These are phyloP conservation scores for Secale cereale DNA, from an alignment of 176 grass and related monocot genomes.

Conservation along the genomic window DNA sequence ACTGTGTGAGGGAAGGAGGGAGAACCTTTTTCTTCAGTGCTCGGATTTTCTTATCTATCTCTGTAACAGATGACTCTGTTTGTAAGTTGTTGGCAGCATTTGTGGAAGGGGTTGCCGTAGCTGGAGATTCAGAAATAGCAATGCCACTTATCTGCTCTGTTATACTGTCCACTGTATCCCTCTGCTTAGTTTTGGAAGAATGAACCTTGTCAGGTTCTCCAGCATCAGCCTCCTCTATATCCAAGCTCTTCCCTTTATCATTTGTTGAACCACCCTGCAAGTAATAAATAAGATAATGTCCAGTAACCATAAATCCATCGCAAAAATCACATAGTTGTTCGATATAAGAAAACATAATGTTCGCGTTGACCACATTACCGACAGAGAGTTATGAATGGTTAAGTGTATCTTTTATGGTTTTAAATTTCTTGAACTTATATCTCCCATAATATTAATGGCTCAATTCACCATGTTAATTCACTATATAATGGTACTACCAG, in stretches of 20 bases:
- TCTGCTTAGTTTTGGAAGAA: slow-evolving; percentile 35
- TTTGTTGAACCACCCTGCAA: slow-evolving; percentile 62
- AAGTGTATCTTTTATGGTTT: not conserved
- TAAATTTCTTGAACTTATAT: not conserved
- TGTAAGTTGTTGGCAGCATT: slow-evolving; percentile 45
- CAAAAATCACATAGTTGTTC: slow-evolving; percentile 7
- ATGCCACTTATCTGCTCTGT: slow-evolving; percentile 62
- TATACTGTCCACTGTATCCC: slow-evolving; percentile 48
- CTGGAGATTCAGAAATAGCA: slow-evolving; percentile 52
- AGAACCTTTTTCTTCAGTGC: slow-evolving; percentile 93
- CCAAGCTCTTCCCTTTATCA: slow-evolving; percentile 73
- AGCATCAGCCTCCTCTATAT: slow-evolving; percentile 39
- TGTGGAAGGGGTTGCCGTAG: slow-evolving; percentile 30
- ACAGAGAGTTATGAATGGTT: not conserved
- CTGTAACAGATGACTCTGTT: slow-evolving; percentile 52
- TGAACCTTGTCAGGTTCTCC: slow-evolving; percentile 34
- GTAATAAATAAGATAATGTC: slow-evolving; percentile 5
- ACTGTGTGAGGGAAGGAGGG: not conserved
- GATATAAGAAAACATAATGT: not conserved
- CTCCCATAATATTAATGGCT: not conserved
- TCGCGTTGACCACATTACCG: not conserved
- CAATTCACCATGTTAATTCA: not conserved
- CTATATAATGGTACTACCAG: not conserved
- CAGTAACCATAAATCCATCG: slow-evolving; percentile 14
- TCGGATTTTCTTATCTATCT: slow-evolving; percentile 91